Evolutionary conservation across 2,329 filamentous ascomycete genomes (phyloP).

Genomic region (Alternaria alternata): DNA sequence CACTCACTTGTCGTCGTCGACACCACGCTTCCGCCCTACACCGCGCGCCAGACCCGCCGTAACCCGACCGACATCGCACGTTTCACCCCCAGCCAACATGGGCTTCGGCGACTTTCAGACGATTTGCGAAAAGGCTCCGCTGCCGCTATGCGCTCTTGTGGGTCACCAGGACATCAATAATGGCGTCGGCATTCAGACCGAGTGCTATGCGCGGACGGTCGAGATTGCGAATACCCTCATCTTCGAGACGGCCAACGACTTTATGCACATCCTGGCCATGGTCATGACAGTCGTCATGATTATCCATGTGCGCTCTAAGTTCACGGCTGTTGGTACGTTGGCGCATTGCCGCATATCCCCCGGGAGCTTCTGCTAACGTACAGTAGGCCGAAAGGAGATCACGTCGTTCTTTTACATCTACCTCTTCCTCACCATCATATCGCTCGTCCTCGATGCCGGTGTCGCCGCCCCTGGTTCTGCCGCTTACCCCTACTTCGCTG

Average conservation of each 20-base stretch:
- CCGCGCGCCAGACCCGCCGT: slow-evolving; percentile 11
- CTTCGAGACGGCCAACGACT: slow-evolving; percentile 89
- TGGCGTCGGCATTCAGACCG: slow-evolving; percentile 80
- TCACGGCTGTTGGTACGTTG: slow-evolving; percentile 89
- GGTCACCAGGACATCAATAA: slow-evolving; percentile 75
- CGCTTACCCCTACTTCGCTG: slow-evolving; percentile 90
- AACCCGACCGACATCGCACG: slow-evolving; percentile 13
- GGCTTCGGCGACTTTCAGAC: slow-evolving; percentile 89
- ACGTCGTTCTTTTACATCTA: slow-evolving; percentile 98
- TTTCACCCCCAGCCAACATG: slow-evolving; percentile 58
- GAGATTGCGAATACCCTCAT: slow-evolving; percentile 98
- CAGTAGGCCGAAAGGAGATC: slow-evolving; percentile 70
- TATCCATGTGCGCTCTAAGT: slow-evolving; percentile 94
- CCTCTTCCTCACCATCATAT: slow-evolving; percentile 86
- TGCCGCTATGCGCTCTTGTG: slow-evolving; percentile 87
- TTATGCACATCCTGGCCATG: slow-evolving; percentile 90
- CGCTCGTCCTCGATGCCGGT: slow-evolving; percentile 89
- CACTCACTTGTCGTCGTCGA: slow-evolving; percentile 5
- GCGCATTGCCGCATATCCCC: slow-evolving; percentile 32
- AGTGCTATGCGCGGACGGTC: slow-evolving; percentile 93
- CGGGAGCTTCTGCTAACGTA: slow-evolving; percentile 60
- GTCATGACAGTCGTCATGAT: slow-evolving; percentile 98
- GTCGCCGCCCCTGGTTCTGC: slow-evolving; percentile 84
- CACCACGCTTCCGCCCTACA: slow-evolving; percentile 17
- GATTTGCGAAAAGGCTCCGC: slow-evolving; percentile 83